Conservation (phyloP, 306 rosid genomes). For the Corylus heterophylla region DNA sequence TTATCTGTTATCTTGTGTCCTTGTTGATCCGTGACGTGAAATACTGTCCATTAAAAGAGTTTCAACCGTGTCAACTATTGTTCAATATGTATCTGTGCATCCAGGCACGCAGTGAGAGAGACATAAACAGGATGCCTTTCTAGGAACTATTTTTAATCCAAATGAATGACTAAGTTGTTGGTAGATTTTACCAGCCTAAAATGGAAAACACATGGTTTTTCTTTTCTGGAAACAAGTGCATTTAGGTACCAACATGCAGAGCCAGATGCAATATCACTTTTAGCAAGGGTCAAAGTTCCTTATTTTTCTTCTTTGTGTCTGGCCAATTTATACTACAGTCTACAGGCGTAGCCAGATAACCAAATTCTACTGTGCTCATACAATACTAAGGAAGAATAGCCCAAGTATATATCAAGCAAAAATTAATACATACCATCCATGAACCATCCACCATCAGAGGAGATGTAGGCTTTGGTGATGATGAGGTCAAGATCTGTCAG, state of each 20-base stretch:
- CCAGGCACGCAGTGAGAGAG: not conserved
- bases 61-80: conserved; percentile 29
- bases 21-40: conserved; percentile 87
- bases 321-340: too few species aligned
- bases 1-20: conserved; percentile 74
- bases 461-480: conserved; percentile 80
- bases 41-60: conserved; percentile 47
- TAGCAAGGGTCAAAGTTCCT: too few species aligned
- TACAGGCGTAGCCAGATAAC: too few species aligned
- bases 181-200: not conserved
- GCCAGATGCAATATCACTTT: too few species aligned
- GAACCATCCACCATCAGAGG: conserved; percentile 91
- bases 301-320: too few species aligned
- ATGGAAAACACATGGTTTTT: not conserved
- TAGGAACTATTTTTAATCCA: not conserved
- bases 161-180: not conserved
- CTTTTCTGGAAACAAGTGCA: not conserved
- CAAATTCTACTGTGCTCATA: not conserved
- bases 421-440: conserved; percentile 67
- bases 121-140: not conserved
- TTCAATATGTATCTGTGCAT: not conserved
- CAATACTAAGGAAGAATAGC: not conserved
- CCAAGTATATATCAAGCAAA: conserved; percentile 9
- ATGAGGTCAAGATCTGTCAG: conserved; percentile 75
- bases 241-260: not conserved